These are phyloP conservation scores for Blumeria graminis DNA, from an alignment of 2,329 filamentous ascomycete genomes.

Conservation along the genomic window DNA sequence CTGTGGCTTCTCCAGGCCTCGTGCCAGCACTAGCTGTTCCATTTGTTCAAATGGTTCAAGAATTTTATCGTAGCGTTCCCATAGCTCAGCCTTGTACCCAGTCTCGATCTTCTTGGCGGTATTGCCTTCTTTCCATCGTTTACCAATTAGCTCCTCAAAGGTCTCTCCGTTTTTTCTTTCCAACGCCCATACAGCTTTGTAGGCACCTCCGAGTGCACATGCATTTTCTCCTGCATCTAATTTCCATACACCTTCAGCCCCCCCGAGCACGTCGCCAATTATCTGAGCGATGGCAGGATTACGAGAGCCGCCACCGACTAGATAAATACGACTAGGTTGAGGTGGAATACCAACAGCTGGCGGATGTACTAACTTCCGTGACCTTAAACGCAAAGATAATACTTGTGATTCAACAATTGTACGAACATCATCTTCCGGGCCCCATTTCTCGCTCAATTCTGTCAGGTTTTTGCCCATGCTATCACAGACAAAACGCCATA, in stretches of 20 bases:
- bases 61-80: conserved; percentile 54
- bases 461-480: conserved; percentile 28
- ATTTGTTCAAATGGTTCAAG: conserved; percentile 54
- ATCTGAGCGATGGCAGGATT: conserved; percentile 76
- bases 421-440: conserved; percentile 51
- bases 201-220: conserved; percentile 78
- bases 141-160: conserved; percentile 71
- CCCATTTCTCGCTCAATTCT: conserved; percentile 21
- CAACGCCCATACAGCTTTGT: conserved; percentile 86
- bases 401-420: conserved; percentile 88
- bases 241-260: conserved; percentile 71
- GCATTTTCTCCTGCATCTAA: conserved; percentile 89
- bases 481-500: conserved; percentile 37
- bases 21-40: conserved; percentile 38
- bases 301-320: conserved; percentile 75
- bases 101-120: conserved; percentile 64
- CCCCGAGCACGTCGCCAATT: conserved; percentile 70
- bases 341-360: conserved; percentile 36
- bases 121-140: conserved; percentile 63
- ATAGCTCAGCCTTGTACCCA: conserved; percentile 53
- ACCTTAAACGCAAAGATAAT: conserved; percentile 70
- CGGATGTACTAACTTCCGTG: conserved; percentile 44
- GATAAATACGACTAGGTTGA: conserved; percentile 73
- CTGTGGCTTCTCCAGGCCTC: too few relatives aligned
- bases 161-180: conserved; percentile 43